Evolutionary conservation across 2,329 filamentous ascomycete species (phyloP), one percentile per base, ranked within the genome.

Genomic region (Dothideomycetidae sp.): DNA sequence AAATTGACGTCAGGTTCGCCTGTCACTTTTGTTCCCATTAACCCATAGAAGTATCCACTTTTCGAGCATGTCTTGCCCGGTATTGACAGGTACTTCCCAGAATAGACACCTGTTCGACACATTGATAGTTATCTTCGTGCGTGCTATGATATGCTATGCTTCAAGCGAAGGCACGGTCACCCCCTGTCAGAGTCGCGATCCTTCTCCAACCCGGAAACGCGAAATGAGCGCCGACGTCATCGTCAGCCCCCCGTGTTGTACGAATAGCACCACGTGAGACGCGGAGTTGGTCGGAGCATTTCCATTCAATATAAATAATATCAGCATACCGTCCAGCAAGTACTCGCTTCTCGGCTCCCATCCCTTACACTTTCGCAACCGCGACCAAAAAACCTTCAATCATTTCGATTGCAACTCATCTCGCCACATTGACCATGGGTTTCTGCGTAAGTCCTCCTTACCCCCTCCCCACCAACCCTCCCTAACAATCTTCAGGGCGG

Each of bases 371-470:
- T 26, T n/a, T 26, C 7, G 7, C 21, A 7, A 7, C n/a, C 21
- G 21, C n/a, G n/a, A 7, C 21, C 7, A 26, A 26, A 26, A 7
- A 7, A 7, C n/a, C 21, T n/a, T 7, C 21, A n/a, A 7, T n/a
- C 21, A 26, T 26, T n/a, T 26, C n/a, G 21, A 26, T 26, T n/a
- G n/a, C 7, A 7, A 7, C n/a, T n/a, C 21, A 26, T 26, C 7
- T 26, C 7, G 21, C n/a, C 7, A n/a, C n/a, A n/a, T 26, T n/a
- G n/a, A 38, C 23, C 14, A 36, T 38, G 36, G 36, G 36, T 38
- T 38, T 38, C 36, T 38, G 36, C 29, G 36, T 38, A 38, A 5
- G 36, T 38, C 16, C 16, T 12, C 3, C n/a, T 12, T 10, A 11
- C 13, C 28, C 3, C 13, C 10, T 9, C 15, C 13, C 19, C 16